Evolutionary conservation across 176 grass and related monocot genomes (phyloP).

Genomic region (Hyparrhenia diplandra): DNA sequence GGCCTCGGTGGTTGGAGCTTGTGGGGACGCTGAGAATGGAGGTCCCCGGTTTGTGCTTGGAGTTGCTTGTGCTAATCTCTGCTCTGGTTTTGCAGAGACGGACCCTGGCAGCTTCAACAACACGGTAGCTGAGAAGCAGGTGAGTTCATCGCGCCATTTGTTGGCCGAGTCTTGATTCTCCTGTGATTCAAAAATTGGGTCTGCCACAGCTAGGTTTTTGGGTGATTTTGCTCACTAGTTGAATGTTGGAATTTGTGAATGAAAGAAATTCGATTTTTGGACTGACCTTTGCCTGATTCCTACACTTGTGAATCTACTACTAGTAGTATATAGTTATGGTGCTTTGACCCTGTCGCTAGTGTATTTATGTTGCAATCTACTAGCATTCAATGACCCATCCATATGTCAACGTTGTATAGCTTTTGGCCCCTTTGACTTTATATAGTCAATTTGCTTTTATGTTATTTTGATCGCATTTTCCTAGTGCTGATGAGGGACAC

Average conservation of each 20-base stretch:
- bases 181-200: background rate
- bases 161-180: slow-evolving; percentile 8
- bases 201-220: background rate
- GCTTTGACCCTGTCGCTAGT: background rate
- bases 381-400: slow-evolving; percentile 18
- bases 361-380: background rate
- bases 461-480: slow-evolving; percentile 2
- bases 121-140: slow-evolving; percentile 84
- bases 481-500: slow-evolving; percentile 1
- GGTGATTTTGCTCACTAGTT: background rate
- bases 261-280: background rate
- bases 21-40: background rate
- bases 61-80: slow-evolving; percentile 23
- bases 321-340: background rate
- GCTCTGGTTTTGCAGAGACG: slow-evolving; percentile 60
- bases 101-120: slow-evolving; percentile 95
- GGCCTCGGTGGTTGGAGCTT: slow-evolving; percentile 3
- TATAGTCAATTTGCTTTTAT: background rate
- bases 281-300: background rate
- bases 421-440: background rate
- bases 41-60: background rate
- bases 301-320: background rate
- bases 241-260: background rate
- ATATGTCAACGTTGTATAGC: background rate
- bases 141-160: slow-evolving; percentile 30